Base-by-base conservation (phyloP, 139 green algal genomes). In the Pseudopediastrum boryanum region DNA sequence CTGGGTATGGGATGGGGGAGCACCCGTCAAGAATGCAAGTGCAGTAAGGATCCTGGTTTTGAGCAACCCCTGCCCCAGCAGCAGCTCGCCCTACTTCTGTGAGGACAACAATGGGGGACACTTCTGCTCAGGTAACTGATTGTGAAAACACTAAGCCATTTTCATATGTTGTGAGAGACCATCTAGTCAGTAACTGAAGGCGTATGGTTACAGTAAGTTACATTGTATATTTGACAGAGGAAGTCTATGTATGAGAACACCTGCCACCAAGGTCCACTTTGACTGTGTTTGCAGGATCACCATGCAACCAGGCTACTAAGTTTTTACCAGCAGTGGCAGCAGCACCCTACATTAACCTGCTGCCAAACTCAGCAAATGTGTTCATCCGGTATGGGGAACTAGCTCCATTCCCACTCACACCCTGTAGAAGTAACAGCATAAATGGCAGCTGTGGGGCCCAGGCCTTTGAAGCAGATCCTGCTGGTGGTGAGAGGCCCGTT, bases 1-100 rank as follows among this genome's bases (percentile, higher is more conserved):
- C 63, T 85, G 75, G 83, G 85, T 90, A 41, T 90, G 82, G 78
- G 85, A 86, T 50, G 54, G 51, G 13, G 59, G 61, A 38, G 70
- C 46, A 4, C 85, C 85, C 41, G 56, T 79, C 4, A 29, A 56
- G 9, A 86, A 83, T 35, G 83, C 83, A 31, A 81, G 33, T 12
- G 48, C 74, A 0, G 51, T 23, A 19, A 54, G 73, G 19, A 79
- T 46, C 23, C 41, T 85, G 1, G 38, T 72, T 0, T 35, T 85
- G 16, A 35, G 51, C 33, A 69, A 69, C 42, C 72, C 80, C 19
- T 85, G 80, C 48, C 73, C 75, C 19, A 54, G 10, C 0, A 9
- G 36, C 4, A 51, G 21, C 19, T 66, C 50, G 4, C 66, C 56
- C 2, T 46, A 62, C 52, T 69, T 78, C 36, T 85, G 80, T 46